A percentile compares a stretch with the other conserved stretches of the same genome.
These are phyloP conservation scores for Biancaea sappan DNA, from an alignment of 306 rosid species.

Conservation along the genomic window DNA sequence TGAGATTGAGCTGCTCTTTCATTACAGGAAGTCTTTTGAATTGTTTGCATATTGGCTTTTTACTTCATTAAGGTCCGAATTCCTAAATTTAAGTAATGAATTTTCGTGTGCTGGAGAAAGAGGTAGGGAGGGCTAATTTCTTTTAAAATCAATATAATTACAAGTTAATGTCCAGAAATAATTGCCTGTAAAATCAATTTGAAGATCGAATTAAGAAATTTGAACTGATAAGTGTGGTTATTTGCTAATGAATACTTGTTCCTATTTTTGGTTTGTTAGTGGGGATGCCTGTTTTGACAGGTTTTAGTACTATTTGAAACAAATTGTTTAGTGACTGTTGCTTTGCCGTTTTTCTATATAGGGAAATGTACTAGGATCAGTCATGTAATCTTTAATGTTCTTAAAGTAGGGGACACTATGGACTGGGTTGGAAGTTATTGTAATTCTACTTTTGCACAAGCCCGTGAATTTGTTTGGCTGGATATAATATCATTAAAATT, in stretches of 20 bases:
- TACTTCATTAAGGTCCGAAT: background rate
- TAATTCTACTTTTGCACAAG: constrained; percentile 1
- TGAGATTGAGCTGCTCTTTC: background rate
- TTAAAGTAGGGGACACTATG: background rate
- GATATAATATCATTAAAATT: background rate
- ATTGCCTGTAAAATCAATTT: background rate
- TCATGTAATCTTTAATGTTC: background rate
- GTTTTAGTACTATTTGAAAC: background rate
- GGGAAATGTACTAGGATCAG: background rate
- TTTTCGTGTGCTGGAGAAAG: background rate
- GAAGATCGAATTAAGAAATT: background rate
- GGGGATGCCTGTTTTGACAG: background rate
- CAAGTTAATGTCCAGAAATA: background rate
- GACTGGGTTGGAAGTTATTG: background rate
- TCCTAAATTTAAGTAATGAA: background rate
- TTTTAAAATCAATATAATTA: background rate
- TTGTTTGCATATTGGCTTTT: background rate
- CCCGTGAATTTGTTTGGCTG: constrained; percentile 12
- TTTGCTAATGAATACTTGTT: background rate
- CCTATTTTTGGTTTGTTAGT: background rate
- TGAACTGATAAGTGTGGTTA: background rate
- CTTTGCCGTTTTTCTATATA: background rate
- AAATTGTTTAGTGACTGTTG: background rate
- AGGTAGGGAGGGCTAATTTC: background rate
- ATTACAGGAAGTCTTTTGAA: constrained; percentile 1